Percentiles rank a stretch among this genome's conserved stretches.
phyloP scores from a whole-genome alignment of 257 asterid species.

The Salvia miltiorrhiza region DNA sequence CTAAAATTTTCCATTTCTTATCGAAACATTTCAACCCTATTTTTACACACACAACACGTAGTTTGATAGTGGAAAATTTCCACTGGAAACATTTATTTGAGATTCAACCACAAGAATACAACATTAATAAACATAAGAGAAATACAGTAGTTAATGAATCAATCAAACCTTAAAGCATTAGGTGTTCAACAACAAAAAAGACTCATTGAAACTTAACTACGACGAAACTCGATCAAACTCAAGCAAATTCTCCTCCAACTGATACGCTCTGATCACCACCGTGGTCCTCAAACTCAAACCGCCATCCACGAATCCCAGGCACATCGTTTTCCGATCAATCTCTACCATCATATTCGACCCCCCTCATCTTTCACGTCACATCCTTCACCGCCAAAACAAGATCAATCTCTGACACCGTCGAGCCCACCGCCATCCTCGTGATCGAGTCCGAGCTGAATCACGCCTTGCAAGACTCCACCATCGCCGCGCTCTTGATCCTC shows the following conservation, averaged over 20 bases:
- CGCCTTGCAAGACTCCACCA: conserved; percentile 44
- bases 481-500: conserved; percentile 33
- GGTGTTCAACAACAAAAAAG: conserved; percentile 35
- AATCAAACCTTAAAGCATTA: conserved; percentile 19
- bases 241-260: conserved; percentile 49
- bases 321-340: conserved; percentile 32
- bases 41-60: too few species aligned
- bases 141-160: too few species aligned
- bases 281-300: conserved; percentile 45
- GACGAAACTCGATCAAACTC: conserved; percentile 48
- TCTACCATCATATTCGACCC: too few species aligned
- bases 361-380: conserved; percentile 36
- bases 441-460: conserved; percentile 44
- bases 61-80: too few species aligned
- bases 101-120: neutral
- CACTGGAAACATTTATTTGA: too few species aligned
- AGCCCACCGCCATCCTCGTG: conserved; percentile 33
- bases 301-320: conserved; percentile 61
- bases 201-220: conserved; percentile 39
- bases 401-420: conserved; percentile 37
- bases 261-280: conserved; percentile 45
- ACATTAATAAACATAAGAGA: neutral
- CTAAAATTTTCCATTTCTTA: too few species aligned
- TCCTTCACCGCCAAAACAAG: conserved; percentile 40
- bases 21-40: too few species aligned